Percentiles rank a stretch among this genome's conserved stretches.
Evolutionary conservation across 129 eudicot species (phyloP).

Genomic region (Pittosporum tobira): DNA sequence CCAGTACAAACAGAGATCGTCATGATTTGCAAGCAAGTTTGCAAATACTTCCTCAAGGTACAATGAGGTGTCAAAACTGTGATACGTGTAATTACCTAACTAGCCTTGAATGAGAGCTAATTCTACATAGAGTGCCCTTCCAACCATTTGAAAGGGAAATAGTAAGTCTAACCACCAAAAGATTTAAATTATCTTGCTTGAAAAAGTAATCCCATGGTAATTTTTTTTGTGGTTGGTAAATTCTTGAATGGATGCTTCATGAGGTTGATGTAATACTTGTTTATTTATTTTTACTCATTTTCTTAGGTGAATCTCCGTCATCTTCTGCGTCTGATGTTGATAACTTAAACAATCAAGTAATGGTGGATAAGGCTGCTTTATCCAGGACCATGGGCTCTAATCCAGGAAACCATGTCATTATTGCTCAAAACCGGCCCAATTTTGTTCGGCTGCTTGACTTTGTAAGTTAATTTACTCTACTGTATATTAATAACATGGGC

Average conservation of each 20-base stretch:
- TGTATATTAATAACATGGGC: neutral
- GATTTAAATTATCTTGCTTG: too few species aligned
- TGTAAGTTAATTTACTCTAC: slow-evolving; percentile 38
- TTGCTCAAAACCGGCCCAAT: slow-evolving; percentile 49
- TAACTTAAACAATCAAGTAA: slow-evolving; percentile 59
- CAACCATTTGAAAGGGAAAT: too few species aligned
- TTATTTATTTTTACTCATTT: neutral
- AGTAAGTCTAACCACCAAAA: too few species aligned
- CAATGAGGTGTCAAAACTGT: neutral
- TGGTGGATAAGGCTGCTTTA: slow-evolving; percentile 36
- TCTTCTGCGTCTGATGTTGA: slow-evolving; percentile 97
- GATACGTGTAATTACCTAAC: too few species aligned
- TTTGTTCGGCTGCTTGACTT: slow-evolving; percentile 67
- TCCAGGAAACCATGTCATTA: slow-evolving; percentile 37
- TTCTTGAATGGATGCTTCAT: too few species aligned
- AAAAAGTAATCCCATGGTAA: too few species aligned
- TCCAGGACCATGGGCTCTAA: slow-evolving; percentile 38
- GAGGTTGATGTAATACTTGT: neutral
- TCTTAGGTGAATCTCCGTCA: slow-evolving; percentile 89
- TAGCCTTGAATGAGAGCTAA: too few species aligned
- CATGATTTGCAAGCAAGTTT: slow-evolving; percentile 65
- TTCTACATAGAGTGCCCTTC: too few species aligned
- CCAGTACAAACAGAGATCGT: slow-evolving; percentile 26
- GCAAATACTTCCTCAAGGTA: slow-evolving; percentile 66
- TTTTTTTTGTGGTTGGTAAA: too few species aligned